Percentiles rank a stretch among this genome's conserved stretches.
These are phyloP conservation scores for Heritiera fomes DNA, from an alignment of 345 rosid genomes.

Conservation along the genomic window DNA sequence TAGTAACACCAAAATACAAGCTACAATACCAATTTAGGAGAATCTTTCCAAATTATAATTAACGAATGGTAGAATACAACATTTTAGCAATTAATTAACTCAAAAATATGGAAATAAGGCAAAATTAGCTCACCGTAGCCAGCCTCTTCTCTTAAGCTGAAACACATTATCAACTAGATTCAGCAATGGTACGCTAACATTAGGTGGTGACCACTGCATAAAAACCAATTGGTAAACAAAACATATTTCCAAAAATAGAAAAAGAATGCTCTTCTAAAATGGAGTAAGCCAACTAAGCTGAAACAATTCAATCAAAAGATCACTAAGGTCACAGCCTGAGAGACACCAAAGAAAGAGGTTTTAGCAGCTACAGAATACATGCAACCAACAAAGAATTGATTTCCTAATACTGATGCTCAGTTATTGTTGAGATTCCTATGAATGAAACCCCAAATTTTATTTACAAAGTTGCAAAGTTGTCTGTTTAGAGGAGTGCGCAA, in stretches of 20 bases:
- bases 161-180: conserved; percentile 96
- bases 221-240: background rate
- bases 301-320: too few relatives aligned
- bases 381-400: conserved; percentile 4
- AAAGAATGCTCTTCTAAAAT: conserved; percentile 2
- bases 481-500: background rate
- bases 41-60: conserved; percentile 8
- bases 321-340: background rate
- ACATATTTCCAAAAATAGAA: background rate
- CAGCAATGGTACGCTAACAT: conserved; percentile 87
- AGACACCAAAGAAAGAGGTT: conserved; percentile 4
- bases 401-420: background rate
- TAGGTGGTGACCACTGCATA: conserved; percentile 61
- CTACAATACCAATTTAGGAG: background rate
- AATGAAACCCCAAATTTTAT: conserved; percentile 14
- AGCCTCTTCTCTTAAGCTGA: conserved; percentile 96
- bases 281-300: background rate
- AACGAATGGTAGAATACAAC: background rate
- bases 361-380: background rate
- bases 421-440: conserved; percentile 9
- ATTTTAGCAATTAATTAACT: conserved; percentile 7
- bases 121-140: conserved; percentile 73
- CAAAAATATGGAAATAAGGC: background rate
- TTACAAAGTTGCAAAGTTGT: too few relatives aligned
- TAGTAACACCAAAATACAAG: background rate